Conservation (phyloP, 2,329 filamentous ascomycete species). For the Rutstroemia sp. region DNA sequence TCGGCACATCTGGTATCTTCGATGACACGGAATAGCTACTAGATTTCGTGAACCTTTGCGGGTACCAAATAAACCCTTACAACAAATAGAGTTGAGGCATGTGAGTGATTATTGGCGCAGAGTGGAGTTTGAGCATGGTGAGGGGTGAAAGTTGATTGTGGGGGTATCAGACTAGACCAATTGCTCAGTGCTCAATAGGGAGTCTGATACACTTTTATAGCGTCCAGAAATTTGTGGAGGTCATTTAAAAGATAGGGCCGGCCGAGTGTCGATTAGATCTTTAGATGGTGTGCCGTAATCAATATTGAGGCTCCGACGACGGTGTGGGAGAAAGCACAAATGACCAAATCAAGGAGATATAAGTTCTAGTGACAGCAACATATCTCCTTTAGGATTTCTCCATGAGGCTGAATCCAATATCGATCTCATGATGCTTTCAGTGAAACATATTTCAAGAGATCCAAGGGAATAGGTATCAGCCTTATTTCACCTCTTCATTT, state of each 20-base stretch:
- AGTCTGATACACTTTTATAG: neutral
- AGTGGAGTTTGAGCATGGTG: neutral
- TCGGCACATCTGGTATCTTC: neutral
- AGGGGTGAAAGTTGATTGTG: neutral
- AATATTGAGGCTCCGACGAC: neutral
- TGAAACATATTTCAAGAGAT: constrained; percentile 1
- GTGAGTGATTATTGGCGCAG: neutral
- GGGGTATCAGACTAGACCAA: neutral
- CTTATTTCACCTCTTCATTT: neutral
- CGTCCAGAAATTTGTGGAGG: neutral
- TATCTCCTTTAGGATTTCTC: neutral
- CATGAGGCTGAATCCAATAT: constrained; percentile 5
- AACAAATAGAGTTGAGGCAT: neutral
- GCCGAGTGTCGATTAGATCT: neutral
- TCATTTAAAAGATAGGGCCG: constrained; percentile 3
- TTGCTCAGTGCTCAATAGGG: neutral
- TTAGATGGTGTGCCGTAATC: neutral
- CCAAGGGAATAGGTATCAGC: constrained; percentile 1
- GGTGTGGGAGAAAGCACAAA: neutral
- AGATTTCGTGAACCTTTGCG: no score
- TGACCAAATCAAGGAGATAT: neutral
- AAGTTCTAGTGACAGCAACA: neutral
- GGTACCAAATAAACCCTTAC: neutral
- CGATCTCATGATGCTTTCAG: neutral
- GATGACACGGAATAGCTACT: neutral